A percentile compares a stretch with the other conserved stretches of the same genome.
These are phyloP conservation scores for Durio zibethinus DNA, from an alignment of 345 rosid genomes.

Conservation along the genomic window DNA sequence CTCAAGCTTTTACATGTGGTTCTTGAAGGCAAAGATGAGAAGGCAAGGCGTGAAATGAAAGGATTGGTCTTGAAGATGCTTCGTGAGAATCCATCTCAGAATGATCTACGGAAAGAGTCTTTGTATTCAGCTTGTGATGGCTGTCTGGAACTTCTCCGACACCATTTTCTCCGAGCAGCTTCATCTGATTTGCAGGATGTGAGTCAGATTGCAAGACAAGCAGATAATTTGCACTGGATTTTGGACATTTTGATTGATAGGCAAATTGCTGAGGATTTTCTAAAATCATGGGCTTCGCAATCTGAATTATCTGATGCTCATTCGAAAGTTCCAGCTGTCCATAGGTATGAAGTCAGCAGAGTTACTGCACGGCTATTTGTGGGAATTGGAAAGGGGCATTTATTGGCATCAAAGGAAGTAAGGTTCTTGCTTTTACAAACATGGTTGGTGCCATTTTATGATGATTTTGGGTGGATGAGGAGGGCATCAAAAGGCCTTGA, in stretches of 20 bases:
- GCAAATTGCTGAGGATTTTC: constrained; percentile 89
- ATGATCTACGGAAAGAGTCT: constrained; percentile 82
- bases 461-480: constrained; percentile 97
- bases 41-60: constrained; percentile 98
- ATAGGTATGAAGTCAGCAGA: constrained; percentile 77
- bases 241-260: constrained; percentile 90
- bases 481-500: constrained; percentile 91
- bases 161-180: constrained; percentile 67
- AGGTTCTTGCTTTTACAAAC: constrained; percentile 72
- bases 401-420: constrained; percentile 78
- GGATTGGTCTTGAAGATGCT: constrained; percentile 91
- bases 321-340: constrained; percentile 73
- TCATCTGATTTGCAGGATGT: constrained; percentile 54
- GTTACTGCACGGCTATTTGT: constrained; percentile 90
- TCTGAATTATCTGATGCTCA: constrained; percentile 72
- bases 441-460: constrained; percentile 93
- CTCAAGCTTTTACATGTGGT: constrained; percentile 83
- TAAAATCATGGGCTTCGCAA: constrained; percentile 84
- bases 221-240: constrained; percentile 92
- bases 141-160: constrained; percentile 66
- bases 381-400: constrained; percentile 93
- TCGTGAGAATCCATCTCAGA: constrained; percentile 85
- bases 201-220: constrained; percentile 86
- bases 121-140: constrained; percentile 78
- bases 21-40: constrained; percentile 95